A percentile compares a stretch with the other conserved stretches of the same genome.
Conservation (phyloP, 73 alveolate genomes). For the Urostyla sp. region DNA sequence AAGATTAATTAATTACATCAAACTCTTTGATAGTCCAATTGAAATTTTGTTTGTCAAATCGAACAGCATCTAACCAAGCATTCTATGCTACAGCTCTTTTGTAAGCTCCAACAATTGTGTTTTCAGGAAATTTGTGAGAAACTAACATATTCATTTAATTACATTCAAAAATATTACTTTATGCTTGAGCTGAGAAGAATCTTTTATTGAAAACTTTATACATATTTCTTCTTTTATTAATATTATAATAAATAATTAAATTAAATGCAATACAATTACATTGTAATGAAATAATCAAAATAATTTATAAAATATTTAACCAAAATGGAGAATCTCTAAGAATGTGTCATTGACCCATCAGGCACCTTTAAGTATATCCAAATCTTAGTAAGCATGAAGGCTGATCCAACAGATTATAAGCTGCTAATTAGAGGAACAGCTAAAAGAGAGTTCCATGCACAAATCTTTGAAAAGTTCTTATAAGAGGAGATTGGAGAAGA, state of each 20-base stretch:
- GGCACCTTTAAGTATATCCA: conserved; percentile 29
- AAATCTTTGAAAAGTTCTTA: conserved; percentile 10
- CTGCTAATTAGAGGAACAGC: conserved; percentile 25
- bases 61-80: conserved; percentile 48
- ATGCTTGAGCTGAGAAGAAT: no score
- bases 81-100: conserved; percentile 50
- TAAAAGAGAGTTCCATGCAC: conserved; percentile 9
- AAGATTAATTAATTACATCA: conserved; percentile 31
- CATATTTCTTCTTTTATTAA: no score
- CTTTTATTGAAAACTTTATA: no score
- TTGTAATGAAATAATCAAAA: no score
- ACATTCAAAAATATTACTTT: no score
- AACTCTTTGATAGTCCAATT: conserved; percentile 62
- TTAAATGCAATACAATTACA: no score
- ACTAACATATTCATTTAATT: background rate
- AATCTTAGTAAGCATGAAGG: background rate
- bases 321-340: no score
- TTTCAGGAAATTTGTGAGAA: conserved; percentile 37
- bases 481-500: background rate
- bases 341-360: conserved; percentile 36
- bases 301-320: no score
- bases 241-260: no score
- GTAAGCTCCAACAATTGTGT: conserved; percentile 40
- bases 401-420: background rate
- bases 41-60: conserved; percentile 52